Evolutionary conservation across 495 filamentous ascomycete species (phyloP).

Genomic region (Penicillium pulvis): DNA sequence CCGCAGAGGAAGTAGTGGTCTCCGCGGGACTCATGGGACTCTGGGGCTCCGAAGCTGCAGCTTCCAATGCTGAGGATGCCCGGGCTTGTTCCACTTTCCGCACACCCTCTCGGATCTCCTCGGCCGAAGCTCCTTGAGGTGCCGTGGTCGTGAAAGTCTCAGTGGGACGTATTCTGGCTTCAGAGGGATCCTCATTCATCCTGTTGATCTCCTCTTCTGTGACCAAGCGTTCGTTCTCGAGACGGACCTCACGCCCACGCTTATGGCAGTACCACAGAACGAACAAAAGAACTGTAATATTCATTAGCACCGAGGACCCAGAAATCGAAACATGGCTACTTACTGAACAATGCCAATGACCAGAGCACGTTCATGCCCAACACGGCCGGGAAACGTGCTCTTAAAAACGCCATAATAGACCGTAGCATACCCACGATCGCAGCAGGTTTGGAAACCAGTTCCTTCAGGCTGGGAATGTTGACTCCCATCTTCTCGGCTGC

Average conservation of each 20-base stretch:
- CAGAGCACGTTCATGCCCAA: constrained; percentile 83
- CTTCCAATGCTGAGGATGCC: constrained; percentile 20
- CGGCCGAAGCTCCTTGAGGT: constrained; percentile 43
- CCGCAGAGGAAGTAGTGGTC: constrained; percentile 14
- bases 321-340: constrained; percentile 32
- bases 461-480: constrained; percentile 65
- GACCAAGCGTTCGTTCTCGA: constrained; percentile 68
- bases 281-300: constrained; percentile 72
- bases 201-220: constrained; percentile 50
- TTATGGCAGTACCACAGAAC: constrained; percentile 98
- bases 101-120: constrained; percentile 46
- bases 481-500: constrained; percentile 54
- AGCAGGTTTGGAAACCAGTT: constrained; percentile 83
- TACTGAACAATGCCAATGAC: constrained; percentile 82
- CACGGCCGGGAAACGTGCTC: constrained; percentile 81
- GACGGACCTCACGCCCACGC: constrained; percentile 78
- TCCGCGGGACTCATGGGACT: not conserved
- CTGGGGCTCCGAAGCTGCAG: constrained; percentile 12
- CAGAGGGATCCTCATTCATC: constrained; percentile 39
- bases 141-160: constrained; percentile 51
- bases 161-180: constrained; percentile 38
- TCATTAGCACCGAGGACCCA: not conserved
- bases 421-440: constrained; percentile 79
- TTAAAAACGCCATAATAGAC: constrained; percentile 81
- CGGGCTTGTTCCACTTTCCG: constrained; percentile 40